A percentile compares a stretch with the other conserved stretches of the same genome.
phyloP scores from a whole-genome alignment of 805 yeast genomes.

The Candida pini region DNA sequence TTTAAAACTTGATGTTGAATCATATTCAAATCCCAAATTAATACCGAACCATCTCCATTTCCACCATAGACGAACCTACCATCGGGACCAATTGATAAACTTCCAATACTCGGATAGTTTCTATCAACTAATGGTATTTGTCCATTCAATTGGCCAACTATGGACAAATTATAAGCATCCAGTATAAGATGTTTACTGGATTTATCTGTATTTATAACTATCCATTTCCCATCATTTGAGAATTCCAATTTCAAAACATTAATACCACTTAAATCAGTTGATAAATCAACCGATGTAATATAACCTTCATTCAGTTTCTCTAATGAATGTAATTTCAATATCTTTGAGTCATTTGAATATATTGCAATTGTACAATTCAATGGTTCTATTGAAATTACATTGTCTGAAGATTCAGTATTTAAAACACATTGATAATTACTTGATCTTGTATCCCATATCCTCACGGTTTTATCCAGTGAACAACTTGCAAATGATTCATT shows the following conservation, averaged over 20 bases:
- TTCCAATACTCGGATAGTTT: slow-evolving; percentile 44
- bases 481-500: slow-evolving; percentile 61
- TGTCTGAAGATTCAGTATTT: slow-evolving; percentile 36
- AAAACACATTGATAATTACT: slow-evolving; percentile 59
- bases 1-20: neutral
- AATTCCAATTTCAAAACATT: slow-evolving; percentile 32
- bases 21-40: slow-evolving; percentile 43
- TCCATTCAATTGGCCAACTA: slow-evolving; percentile 37
- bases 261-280: slow-evolving; percentile 7
- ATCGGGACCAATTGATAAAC: slow-evolving; percentile 60
- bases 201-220: slow-evolving; percentile 30
- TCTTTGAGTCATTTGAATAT: slow-evolving; percentile 38
- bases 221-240: slow-evolving; percentile 37
- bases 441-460: slow-evolving; percentile 81
- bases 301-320: slow-evolving; percentile 54
- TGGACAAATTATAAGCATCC: slow-evolving; percentile 9
- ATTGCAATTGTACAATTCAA: slow-evolving; percentile 77
- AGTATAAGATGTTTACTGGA: slow-evolving; percentile 19
- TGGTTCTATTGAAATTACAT: slow-evolving; percentile 69
- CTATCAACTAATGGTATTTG: slow-evolving; percentile 33
- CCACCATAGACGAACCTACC: slow-evolving; percentile 60
- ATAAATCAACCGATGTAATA: slow-evolving; percentile 41
- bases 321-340: slow-evolving; percentile 56
- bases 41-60: slow-evolving; percentile 46
- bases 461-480: slow-evolving; percentile 71